Evolutionary conservation across 192 early-diverging fungal genomes (phyloP).

Genomic region (Entomortierella lignicola): DNA sequence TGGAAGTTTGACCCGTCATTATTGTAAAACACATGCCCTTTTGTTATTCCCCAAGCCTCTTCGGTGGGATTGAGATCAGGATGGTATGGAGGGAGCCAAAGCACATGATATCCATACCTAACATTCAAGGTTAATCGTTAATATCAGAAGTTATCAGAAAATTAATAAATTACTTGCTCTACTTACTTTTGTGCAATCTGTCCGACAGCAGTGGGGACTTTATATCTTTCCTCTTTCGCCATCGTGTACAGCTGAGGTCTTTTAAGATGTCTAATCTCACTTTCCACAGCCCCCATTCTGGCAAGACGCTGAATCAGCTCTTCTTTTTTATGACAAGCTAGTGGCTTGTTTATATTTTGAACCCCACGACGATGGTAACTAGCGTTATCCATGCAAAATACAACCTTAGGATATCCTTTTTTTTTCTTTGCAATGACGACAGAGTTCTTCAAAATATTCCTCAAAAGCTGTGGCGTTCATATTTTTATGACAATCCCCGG

Average conservation of each 20-base stretch:
- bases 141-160: too few species aligned
- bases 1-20: slow-evolving; percentile 24
- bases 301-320: background rate
- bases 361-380: slow-evolving; percentile 12
- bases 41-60: slow-evolving; percentile 25
- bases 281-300: background rate
- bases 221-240: background rate
- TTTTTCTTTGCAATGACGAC: background rate
- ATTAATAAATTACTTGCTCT: too few species aligned
- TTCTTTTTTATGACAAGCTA: background rate
- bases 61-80: slow-evolving; percentile 21
- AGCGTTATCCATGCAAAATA: slow-evolving; percentile 33
- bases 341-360: slow-evolving; percentile 1
- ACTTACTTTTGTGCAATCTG: too few species aligned
- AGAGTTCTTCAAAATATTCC: slow-evolving; percentile 15
- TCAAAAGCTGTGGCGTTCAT: slow-evolving; percentile 16
- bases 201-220: too few species aligned
- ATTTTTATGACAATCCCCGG: slow-evolving; percentile 7
- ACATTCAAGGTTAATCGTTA: too few species aligned
- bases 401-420: slow-evolving; percentile 11
- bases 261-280: background rate
- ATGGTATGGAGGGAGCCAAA: slow-evolving; percentile 31
- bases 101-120: slow-evolving; percentile 24
- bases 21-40: slow-evolving; percentile 10
- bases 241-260: background rate